Evolutionary conservation across 208 protist species (phyloP).

Genomic region (Sergeia podlipaevii): DNA sequence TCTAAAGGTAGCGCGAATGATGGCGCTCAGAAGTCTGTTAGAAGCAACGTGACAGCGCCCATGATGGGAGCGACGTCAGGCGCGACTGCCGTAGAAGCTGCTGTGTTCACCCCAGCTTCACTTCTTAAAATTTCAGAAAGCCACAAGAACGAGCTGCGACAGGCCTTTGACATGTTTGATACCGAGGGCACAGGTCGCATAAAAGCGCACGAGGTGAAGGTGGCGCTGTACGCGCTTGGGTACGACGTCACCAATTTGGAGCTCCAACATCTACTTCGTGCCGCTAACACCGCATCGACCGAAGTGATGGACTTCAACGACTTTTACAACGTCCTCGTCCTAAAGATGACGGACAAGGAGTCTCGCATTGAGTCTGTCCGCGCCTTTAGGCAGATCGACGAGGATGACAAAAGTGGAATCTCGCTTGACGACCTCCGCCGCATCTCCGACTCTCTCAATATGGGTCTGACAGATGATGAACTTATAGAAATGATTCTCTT

Average conservation of each 20-base stretch:
- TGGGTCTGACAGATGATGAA: slow-evolving; percentile 96
- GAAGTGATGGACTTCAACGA: slow-evolving; percentile 93
- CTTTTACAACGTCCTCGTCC: slow-evolving; percentile 81
- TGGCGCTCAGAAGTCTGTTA: too few relatives aligned
- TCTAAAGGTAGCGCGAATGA: slow-evolving; percentile 7
- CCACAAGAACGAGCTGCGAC: slow-evolving; percentile 83
- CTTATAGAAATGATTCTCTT: slow-evolving; percentile 96
- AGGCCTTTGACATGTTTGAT: slow-evolving; percentile 97
- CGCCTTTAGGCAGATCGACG: slow-evolving; percentile 92
- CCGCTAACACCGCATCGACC: slow-evolving; percentile 3
- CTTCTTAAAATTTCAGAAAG: slow-evolving; percentile 65
- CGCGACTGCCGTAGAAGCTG: slow-evolving; percentile 5
- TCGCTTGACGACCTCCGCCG: slow-evolving; percentile 94
- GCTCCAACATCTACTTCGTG: slow-evolving; percentile 66
- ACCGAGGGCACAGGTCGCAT: slow-evolving; percentile 89
- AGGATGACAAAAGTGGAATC: slow-evolving; percentile 92
- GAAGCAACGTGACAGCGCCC: too few relatives aligned
- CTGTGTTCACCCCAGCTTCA: slow-evolving; percentile 22
- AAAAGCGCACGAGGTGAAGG: slow-evolving; percentile 84
- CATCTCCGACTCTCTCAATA: slow-evolving; percentile 87
- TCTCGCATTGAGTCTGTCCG: slow-evolving; percentile 81
- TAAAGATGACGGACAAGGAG: slow-evolving; percentile 83
- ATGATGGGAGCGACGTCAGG: too few relatives aligned
- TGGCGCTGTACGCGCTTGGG: slow-evolving; percentile 92
- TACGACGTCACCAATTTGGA: slow-evolving; percentile 92